These are phyloP conservation scores for Wickerhamiella kurtzmanii DNA, from an alignment of 805 yeast species.

Conservation along the genomic window DNA sequence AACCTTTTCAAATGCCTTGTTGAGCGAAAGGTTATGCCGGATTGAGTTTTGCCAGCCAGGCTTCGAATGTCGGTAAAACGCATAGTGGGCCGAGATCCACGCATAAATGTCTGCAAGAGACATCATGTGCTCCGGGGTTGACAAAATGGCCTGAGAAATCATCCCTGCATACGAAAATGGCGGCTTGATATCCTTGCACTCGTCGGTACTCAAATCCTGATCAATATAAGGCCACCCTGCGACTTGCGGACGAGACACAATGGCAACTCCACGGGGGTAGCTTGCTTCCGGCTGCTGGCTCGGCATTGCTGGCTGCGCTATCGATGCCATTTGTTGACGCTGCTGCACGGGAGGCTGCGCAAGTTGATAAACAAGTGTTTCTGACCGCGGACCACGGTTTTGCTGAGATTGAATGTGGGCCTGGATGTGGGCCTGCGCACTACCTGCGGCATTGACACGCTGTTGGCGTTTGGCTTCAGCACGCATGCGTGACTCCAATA, in stretches of 20 bases:
- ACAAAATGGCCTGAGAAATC: conserved; percentile 93
- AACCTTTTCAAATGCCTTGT: conserved; percentile 95
- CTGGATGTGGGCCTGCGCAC: not conserved
- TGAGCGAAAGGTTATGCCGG: conserved; percentile 83
- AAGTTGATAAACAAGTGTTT: not conserved
- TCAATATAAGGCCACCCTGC: conserved; percentile 19
- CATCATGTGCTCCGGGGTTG: conserved; percentile 75
- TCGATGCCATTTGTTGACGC: not conserved
- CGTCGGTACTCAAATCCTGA: conserved; percentile 62
- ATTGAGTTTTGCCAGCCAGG: conserved; percentile 99
- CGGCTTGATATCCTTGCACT: conserved; percentile 85
- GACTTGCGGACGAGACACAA: conserved; percentile 31
- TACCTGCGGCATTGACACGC: not conserved
- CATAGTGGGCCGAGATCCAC: conserved; percentile 78
- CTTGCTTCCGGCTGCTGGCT: conserved; percentile 5
- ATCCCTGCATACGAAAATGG: conserved; percentile 95
- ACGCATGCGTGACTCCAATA: not conserved
- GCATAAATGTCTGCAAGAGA: conserved; percentile 83
- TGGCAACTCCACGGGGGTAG: conserved; percentile 33
- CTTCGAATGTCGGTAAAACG: conserved; percentile 81
- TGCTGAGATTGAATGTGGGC: conserved; percentile 2
- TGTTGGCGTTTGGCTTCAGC: conserved; percentile 1
- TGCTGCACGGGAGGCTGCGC: not conserved
- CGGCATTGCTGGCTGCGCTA: not conserved
- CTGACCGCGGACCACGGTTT: too few species aligned